phyloP scores from a whole-genome alignment of 805 yeast genomes.

The Wickerhamiella parazyma region DNA sequence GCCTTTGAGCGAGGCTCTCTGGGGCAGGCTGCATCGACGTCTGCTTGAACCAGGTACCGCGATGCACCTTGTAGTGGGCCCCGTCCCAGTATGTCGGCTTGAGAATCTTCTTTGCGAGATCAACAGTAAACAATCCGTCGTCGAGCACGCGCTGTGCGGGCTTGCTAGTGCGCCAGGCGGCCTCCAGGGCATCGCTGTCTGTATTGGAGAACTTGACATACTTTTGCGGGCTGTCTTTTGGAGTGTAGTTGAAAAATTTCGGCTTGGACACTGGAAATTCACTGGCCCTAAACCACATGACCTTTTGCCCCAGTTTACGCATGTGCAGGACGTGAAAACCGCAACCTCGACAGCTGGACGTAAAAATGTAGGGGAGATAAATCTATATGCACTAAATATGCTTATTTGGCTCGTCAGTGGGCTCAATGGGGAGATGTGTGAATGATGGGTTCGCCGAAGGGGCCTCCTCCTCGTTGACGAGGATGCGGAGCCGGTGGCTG shows the following conservation, averaged over 20 bases:
- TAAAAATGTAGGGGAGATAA: neutral
- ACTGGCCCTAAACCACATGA: slow-evolving; percentile 68
- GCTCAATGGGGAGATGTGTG: slow-evolving; percentile 9
- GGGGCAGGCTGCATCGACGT: slow-evolving; percentile 37
- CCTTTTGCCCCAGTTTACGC: neutral
- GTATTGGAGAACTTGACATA: slow-evolving; percentile 52
- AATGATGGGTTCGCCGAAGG: slow-evolving; percentile 10
- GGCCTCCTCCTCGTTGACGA: slow-evolving; percentile 19
- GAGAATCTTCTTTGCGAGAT: slow-evolving; percentile 40
- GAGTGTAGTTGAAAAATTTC: slow-evolving; percentile 38
- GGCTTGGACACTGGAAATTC: slow-evolving; percentile 67
- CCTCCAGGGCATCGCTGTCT: slow-evolving; percentile 55
- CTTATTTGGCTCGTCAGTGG: neutral
- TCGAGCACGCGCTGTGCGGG: slow-evolving; percentile 52
- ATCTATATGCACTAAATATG: neutral
- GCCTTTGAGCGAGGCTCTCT: slow-evolving; percentile 34
- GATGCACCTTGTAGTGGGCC: slow-evolving; percentile 63
- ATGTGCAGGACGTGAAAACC: neutral
- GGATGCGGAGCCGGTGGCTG: slow-evolving; percentile 26
- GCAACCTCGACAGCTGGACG: too few relatives aligned
- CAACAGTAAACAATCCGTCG: slow-evolving; percentile 65
- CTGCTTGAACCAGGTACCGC: slow-evolving; percentile 72
- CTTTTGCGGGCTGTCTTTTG: slow-evolving; percentile 35
- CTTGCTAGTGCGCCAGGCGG: slow-evolving; percentile 23
- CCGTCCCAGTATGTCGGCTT: slow-evolving; percentile 81